phyloP scores from a whole-genome alignment of 345 rosid species.

The Hibiscus mutabilis region DNA sequence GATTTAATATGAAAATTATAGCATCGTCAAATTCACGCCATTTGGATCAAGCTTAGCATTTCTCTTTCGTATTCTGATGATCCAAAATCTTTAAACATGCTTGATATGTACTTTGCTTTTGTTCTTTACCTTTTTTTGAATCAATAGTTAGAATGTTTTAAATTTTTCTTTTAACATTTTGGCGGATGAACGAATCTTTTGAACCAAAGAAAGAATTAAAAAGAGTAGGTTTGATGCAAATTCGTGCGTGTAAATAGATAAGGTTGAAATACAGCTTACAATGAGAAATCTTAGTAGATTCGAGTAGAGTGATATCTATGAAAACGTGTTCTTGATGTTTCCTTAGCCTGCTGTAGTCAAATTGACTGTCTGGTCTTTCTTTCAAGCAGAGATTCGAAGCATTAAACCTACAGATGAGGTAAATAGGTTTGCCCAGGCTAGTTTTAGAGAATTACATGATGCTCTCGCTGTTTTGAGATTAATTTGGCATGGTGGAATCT shows the following conservation, averaged over 20 bases:
- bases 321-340: background rate
- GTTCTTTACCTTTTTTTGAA: background rate
- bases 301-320: background rate
- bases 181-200: too few relatives aligned
- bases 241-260: too few relatives aligned
- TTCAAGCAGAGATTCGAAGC: background rate
- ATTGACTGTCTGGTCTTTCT: background rate
- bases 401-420: background rate
- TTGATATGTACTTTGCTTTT: too few relatives aligned
- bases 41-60: background rate
- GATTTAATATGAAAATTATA: background rate
- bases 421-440: background rate
- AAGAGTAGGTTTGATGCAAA: background rate
- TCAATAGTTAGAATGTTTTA: background rate
- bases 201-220: background rate
- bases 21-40: background rate
- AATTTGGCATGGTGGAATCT: background rate
- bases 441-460: background rate
- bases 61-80: background rate
- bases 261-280: background rate
- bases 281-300: background rate
- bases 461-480: background rate
- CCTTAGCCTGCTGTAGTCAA: background rate
- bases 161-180: background rate
- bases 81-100: too few relatives aligned